phyloP scores from a whole-genome alignment of 192 early-diverging fungal genomes.

The Backusella westeae region DNA sequence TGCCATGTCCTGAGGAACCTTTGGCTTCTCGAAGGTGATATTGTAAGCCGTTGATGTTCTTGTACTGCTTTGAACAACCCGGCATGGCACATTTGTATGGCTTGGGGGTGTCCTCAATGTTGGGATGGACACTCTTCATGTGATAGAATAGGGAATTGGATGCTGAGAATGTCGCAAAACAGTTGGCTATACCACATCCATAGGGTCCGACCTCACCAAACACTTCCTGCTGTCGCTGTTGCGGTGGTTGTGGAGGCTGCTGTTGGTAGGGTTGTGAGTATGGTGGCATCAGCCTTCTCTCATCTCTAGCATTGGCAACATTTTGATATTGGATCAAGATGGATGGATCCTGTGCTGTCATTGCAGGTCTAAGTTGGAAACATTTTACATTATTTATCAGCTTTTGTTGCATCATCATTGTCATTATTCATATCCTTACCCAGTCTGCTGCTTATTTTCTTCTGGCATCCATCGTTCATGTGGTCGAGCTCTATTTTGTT shows the following conservation, averaged over 20 bases:
- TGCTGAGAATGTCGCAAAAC: conserved; percentile 28
- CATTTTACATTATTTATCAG: background rate
- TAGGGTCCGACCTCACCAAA: conserved; percentile 33
- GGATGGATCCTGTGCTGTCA: conserved; percentile 21
- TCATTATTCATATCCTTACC: conserved; percentile 31
- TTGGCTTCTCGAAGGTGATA: conserved; percentile 73
- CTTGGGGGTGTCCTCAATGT: conserved; percentile 33
- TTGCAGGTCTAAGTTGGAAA: background rate
- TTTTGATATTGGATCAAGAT: conserved; percentile 32
- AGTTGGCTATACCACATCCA: conserved; percentile 37
- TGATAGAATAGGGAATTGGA: conserved; percentile 47
- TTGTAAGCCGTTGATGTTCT: conserved; percentile 81
- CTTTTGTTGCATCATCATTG: conserved; percentile 41
- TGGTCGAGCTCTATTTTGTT: background rate
- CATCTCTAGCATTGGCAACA: background rate
- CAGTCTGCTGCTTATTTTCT: conserved; percentile 67
- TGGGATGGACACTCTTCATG: conserved; percentile 39
- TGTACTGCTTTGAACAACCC: conserved; percentile 69
- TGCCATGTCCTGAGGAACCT: conserved; percentile 35
- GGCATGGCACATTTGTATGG: conserved; percentile 71
- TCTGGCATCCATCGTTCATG: conserved; percentile 65
- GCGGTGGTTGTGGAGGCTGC: background rate
- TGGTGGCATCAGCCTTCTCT: background rate
- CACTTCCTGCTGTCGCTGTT: conserved; percentile 14
- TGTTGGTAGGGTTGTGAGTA: conserved; percentile 7